phyloP scores from a whole-genome alignment of 1,284 basidiomycete species.

The Pholiota adiposa region DNA sequence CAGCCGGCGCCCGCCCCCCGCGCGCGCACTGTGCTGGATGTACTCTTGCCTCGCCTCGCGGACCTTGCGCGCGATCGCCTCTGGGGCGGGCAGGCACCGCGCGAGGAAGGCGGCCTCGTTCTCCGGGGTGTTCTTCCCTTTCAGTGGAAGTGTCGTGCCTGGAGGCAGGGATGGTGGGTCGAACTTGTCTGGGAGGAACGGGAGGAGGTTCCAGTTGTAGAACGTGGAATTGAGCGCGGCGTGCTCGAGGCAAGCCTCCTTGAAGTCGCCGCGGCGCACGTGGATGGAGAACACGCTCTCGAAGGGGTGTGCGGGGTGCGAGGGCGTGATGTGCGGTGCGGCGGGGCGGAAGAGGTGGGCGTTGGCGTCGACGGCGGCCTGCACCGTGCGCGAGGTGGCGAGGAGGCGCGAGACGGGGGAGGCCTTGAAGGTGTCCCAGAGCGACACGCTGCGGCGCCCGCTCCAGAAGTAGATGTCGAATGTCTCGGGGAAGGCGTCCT shows the following conservation, averaged over 20 bases:
- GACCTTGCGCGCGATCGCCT: constrained; percentile 43
- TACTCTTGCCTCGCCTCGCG: constrained; percentile 40
- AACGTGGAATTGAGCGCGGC: constrained; percentile 54
- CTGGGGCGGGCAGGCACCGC: constrained; percentile 52
- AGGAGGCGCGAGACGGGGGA: constrained; percentile 45
- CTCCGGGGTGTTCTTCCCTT: constrained; percentile 42
- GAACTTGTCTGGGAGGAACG: constrained; percentile 54
- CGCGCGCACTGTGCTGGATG: background rate
- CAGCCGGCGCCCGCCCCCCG: constrained; percentile 23
- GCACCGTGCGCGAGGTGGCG: constrained; percentile 41
- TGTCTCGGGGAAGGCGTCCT: constrained; percentile 42
- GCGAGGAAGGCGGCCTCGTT: constrained; percentile 43
- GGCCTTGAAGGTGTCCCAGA: constrained; percentile 44
- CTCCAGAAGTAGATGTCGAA: constrained; percentile 52
- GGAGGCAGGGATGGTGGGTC: constrained; percentile 34
- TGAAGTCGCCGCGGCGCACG: constrained; percentile 62
- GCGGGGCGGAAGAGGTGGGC: constrained; percentile 38
- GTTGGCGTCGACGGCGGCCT: constrained; percentile 42
- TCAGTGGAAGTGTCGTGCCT: constrained; percentile 26
- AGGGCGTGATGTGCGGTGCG: constrained; percentile 29
- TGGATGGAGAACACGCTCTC: constrained; percentile 52
- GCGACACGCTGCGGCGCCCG: constrained; percentile 34
- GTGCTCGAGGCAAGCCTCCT: constrained; percentile 51
- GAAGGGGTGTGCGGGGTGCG: constrained; percentile 33
- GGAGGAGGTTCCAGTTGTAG: constrained; percentile 60